Conservation (phyloP, 495 filamentous ascomycete species). For the Aspergillus biplanus region DNA sequence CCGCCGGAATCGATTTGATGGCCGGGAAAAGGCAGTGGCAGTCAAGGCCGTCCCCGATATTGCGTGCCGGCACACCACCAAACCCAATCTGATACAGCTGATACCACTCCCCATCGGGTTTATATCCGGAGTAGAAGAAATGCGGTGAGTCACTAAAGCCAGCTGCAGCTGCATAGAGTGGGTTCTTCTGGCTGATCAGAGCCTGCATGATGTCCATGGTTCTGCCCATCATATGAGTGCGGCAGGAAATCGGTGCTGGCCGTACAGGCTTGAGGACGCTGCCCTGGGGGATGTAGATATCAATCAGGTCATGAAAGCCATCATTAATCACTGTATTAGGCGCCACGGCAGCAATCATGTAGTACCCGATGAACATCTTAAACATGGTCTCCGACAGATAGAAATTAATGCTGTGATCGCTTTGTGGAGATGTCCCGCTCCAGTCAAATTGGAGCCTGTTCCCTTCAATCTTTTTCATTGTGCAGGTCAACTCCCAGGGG, state of each 20-base stretch:
- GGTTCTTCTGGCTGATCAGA: constrained; percentile 50
- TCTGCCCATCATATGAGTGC: constrained; percentile 51
- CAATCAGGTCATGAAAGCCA: constrained; percentile 54
- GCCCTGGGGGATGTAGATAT: constrained; percentile 50
- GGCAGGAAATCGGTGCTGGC: constrained; percentile 51
- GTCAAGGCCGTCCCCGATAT: constrained; percentile 53
- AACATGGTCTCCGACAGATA: constrained; percentile 56
- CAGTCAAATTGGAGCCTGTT: constrained; percentile 50
- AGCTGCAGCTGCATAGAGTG: constrained; percentile 50
- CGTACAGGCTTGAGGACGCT: constrained; percentile 50
- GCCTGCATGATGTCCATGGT: constrained; percentile 55
- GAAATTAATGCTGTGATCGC: constrained; percentile 53
- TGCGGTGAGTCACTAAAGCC: constrained; percentile 56
- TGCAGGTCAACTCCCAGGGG: constrained; percentile 52
- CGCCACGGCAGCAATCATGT: constrained; percentile 50
- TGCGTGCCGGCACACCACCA: constrained; percentile 52
- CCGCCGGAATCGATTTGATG: constrained; percentile 55
- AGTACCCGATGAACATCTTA: constrained; percentile 56
- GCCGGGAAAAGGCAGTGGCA: constrained; percentile 57
- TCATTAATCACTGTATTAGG: constrained; percentile 50
- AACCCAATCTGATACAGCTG: constrained; percentile 58
- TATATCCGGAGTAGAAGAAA: constrained; percentile 56
- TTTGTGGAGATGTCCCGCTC: constrained; percentile 52
- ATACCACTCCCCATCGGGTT: constrained; percentile 53
- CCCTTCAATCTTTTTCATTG: constrained; percentile 42